Base-by-base conservation (phyloP, 768 basidiomycete genomes). In the Agaricus subrufescens region DNA sequence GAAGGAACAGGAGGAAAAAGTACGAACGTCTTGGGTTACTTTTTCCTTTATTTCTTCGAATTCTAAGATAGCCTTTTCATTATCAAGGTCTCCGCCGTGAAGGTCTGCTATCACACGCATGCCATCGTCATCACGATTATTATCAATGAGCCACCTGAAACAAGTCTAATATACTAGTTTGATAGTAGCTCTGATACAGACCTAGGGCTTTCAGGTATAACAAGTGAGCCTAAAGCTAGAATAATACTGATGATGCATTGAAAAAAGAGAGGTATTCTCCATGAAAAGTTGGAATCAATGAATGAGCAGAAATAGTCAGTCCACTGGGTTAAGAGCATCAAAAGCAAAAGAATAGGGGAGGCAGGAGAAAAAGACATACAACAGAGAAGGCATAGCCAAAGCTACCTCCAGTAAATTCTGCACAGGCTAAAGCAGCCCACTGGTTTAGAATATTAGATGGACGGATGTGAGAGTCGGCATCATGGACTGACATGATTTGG, bases 321-420 rank as follows among this genome's bases (percentile, higher is more conserved):
- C 92, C 92, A 95, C 88, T 90, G 58, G 15, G 11, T n/a, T 30
- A 50, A 12, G 3, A 26, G 27, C 49, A 52, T 31, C 23, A 25
- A 29, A n/a, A 12, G 34, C 23, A 58, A 29, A 49, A 4, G n/a
- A 19, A 6, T 50, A 7, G n/a, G 37, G 3, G 7, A 26, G 45
- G 26, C 15, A 15, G 3, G 8, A 58, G 29, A 44, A 37, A 52
- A 27, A 50, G 50, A 25, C 27, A 29, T 46, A 76, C 89, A 58
- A 94, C 89, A 26, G 88, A 91, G 43, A 81, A 78, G 1, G 91
- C 84, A 64, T 95, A 95, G 56, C 94, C 94, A 47, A 87, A 71
- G 60, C 94, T 80, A 63, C 94, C 94, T 58, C 87, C 87, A 0
- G 93, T 94, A 65, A 94, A 95, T 63, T 95, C 93, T 74, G 92